Evolutionary conservation across 106 monocot species (phyloP).

Genomic region (Acorus gramineus): DNA sequence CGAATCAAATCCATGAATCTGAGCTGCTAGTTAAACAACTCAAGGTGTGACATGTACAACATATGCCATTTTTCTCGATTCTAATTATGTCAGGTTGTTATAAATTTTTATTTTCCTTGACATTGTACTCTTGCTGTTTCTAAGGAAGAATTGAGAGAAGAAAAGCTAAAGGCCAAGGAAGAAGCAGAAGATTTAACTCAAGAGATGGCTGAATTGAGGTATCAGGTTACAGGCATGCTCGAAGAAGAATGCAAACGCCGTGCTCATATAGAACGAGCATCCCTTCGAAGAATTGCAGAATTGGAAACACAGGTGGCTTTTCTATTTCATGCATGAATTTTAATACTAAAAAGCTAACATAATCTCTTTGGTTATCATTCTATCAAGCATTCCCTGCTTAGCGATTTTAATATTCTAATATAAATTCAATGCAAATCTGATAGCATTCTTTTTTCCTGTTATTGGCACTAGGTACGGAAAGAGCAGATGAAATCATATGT

Average conservation of each 20-base stretch:
- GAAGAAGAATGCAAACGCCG: slow-evolving; percentile 84
- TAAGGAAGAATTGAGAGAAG: slow-evolving; percentile 66
- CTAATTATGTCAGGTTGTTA: too few species aligned
- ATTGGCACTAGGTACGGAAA: slow-evolving; percentile 23
- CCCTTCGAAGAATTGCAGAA: slow-evolving; percentile 63
- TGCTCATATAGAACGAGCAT: slow-evolving; percentile 66
- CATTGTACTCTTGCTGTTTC: not conserved
- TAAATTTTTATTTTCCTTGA: not conserved
- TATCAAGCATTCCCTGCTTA: not conserved
- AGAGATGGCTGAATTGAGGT: slow-evolving; percentile 91
- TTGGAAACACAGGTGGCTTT: slow-evolving; percentile 55
- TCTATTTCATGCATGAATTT: too few species aligned
- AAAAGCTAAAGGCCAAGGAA: slow-evolving; percentile 79
- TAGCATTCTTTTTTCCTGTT: not conserved
- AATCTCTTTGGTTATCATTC: not conserved
- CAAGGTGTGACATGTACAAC: slow-evolving; percentile 40
- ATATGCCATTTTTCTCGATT: not conserved
- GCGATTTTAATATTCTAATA: not conserved
- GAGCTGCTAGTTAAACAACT: slow-evolving; percentile 49
- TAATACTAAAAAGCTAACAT: not conserved
- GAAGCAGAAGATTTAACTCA: slow-evolving; percentile 87
- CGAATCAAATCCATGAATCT: slow-evolving; percentile 49
- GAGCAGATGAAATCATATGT: slow-evolving; percentile 29
- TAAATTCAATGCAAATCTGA: too few species aligned
- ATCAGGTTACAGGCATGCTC: slow-evolving; percentile 78